Base-by-base conservation (phyloP, 805 yeast genomes). In the Brettanomyces anomalus region DNA sequence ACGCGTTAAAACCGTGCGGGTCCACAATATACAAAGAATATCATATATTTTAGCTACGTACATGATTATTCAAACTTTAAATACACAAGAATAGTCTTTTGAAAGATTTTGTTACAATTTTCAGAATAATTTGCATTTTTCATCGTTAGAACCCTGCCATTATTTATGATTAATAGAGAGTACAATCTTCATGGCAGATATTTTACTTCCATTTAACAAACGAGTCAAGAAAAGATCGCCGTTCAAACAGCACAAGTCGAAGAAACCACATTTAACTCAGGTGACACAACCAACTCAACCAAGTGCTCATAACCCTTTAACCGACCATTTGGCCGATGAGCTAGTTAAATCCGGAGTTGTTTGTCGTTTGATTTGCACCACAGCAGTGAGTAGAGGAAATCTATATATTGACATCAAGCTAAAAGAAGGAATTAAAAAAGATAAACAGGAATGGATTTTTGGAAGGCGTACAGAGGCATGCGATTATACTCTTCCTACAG, bases 391-490 rank as follows among this genome's bases (percentile, higher is more conserved):
- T 33, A 48, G 49, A 17, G 49, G 52, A 37, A 56, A 54, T 2
- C 50, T 50, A 11, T 57, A 57, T 40, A 53, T 64, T 16, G 68
- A 64, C 49, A 58, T 64, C 37, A 56, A 53, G 34, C 11, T 50
- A 42, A 52, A 51, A 42, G 48, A 48, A 14, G 43, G 43, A 7
- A 21, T 42, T 5, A 42, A 36, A 19, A 32, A 26, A 21, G 46
- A 49, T 21, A 50, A 45, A 36, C 51, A 55, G 42, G 68, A 64
- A 42, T 64, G 68, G 68, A 39, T 54, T 4, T 64, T 88, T 63
- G 97, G 97, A 0, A 72, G 97, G 49, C 77, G 82, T 46, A 56
- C 62, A 2, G 71, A 68, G 33, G 51, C 54, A 11, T 78, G 83
- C 46, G 95, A 85, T 52, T 75, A 82, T 52, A 66, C 66, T 33